A percentile compares a stretch with the other conserved stretches of the same genome.
phyloP scores from a whole-genome alignment of 176 grass and related monocot genomes.

The Rhipidocladum racemiflorum region DNA sequence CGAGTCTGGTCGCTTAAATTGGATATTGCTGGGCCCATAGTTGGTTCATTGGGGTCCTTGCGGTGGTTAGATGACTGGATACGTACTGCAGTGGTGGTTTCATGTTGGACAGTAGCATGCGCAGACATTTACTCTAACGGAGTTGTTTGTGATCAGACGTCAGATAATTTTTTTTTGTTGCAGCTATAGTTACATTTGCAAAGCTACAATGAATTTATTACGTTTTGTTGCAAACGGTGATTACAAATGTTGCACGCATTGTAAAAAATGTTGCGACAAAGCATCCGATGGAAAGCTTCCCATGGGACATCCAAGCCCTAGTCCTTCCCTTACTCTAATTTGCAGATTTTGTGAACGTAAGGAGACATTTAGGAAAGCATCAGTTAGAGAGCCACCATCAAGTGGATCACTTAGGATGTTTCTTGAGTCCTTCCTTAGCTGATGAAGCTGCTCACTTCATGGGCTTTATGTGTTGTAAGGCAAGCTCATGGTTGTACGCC shows the following conservation, averaged over 20 bases:
- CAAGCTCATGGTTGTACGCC: background rate
- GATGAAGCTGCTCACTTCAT: conserved; percentile 2
- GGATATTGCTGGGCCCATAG: conserved; percentile 1
- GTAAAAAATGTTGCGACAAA: no score
- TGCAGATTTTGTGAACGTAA: conserved; percentile 1
- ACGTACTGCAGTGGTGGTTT: background rate
- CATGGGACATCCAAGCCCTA: no score
- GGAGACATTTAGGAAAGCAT: conserved; percentile 5
- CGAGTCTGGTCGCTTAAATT: conserved; percentile 18
- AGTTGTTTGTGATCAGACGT: no score
- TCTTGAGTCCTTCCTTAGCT: conserved; percentile 27
- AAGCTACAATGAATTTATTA: no score
- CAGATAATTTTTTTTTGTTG: no score
- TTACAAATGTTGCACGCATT: no score
- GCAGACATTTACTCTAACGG: background rate
- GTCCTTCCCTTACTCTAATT: no score
- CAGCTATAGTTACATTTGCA: no score
- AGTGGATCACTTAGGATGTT: conserved; percentile 23
- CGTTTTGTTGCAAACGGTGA: no score
- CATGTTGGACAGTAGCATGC: background rate
- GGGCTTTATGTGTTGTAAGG: background rate
- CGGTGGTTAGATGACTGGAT: conserved; percentile 10
- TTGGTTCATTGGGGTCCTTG: conserved; percentile 25
- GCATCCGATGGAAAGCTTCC: no score
- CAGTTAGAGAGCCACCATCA: conserved; percentile 10